phyloP scores from a whole-genome alignment of 2,329 filamentous ascomycete genomes.

The Huntiella abstrusa region DNA sequence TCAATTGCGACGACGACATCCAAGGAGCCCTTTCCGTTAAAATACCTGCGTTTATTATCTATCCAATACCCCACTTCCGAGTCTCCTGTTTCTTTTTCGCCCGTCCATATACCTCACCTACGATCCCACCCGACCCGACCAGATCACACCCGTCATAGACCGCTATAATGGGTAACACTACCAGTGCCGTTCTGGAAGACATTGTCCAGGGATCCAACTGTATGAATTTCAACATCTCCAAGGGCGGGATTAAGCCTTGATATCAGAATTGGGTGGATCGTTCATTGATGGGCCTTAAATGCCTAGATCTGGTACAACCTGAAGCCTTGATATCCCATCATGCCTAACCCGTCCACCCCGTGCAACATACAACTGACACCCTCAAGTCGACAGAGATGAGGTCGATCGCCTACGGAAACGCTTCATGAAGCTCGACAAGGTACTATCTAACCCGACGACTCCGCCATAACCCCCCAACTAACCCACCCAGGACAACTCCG shows the following conservation, averaged over 20 bases:
- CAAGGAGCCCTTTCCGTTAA: no score
- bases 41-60: no score
- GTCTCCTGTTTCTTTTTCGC: no score
- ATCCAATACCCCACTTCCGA: no score
- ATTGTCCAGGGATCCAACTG: constrained; percentile 96
- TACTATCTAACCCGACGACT: constrained; percentile 20
- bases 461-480: neutral
- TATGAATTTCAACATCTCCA: constrained; percentile 22
- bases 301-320: neutral
- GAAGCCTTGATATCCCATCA: neutral
- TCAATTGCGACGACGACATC: no score
- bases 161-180: constrained; percentile 44
- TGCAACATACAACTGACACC: constrained; percentile 17
- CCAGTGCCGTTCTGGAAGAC: constrained; percentile 67
- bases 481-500: constrained; percentile 67
- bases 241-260: neutral
- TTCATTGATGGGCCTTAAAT: neutral
- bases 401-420: constrained; percentile 88
- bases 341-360: neutral
- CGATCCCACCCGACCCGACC: no score
- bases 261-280: neutral
- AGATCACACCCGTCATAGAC: no score
- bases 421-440: constrained; percentile 99
- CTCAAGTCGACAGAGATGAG: constrained; percentile 81
- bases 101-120: no score